Percentiles rank a stretch among this genome's conserved stretches.
phyloP scores from a whole-genome alignment of 192 early-diverging fungal species.

The Endogone sp. region DNA sequence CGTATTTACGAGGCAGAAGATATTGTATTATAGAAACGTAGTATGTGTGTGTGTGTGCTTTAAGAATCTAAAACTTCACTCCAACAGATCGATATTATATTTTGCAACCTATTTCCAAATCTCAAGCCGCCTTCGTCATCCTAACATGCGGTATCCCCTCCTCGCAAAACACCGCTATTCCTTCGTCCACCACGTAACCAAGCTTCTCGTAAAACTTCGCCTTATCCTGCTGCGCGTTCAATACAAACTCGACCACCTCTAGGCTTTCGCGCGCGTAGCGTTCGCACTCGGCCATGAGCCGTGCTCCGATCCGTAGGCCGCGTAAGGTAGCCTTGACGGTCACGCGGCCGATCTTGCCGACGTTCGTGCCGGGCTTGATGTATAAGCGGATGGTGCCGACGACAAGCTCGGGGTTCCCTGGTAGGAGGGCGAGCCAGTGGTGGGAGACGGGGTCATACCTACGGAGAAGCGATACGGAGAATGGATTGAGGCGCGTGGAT shows the following conservation, averaged over 20 bases:
- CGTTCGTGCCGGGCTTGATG: not conserved
- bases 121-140: not conserved
- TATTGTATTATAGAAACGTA: too few relatives aligned
- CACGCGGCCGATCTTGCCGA: slow-evolving; percentile 16
- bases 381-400: not conserved
- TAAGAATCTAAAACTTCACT: not conserved
- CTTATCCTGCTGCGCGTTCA: slow-evolving; percentile 14
- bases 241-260: not conserved
- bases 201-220: slow-evolving; percentile 3
- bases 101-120: not conserved
- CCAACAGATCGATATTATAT: not conserved
- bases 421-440: not conserved
- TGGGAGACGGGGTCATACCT: not conserved
- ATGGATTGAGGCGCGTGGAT: too few relatives aligned
- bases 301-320: slow-evolving; percentile 5
- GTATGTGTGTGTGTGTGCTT: too few relatives aligned
- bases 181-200: not conserved
- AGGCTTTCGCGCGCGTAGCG: not conserved
- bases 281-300: slow-evolving; percentile 8
- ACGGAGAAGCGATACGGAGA: not conserved
- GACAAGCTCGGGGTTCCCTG: not conserved
- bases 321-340: not conserved
- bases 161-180: not conserved
- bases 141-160: not conserved
- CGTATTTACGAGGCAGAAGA: too few relatives aligned